Base-by-base conservation (phyloP, 805 yeast species). In the Lipomyces mesembrius region DNA sequence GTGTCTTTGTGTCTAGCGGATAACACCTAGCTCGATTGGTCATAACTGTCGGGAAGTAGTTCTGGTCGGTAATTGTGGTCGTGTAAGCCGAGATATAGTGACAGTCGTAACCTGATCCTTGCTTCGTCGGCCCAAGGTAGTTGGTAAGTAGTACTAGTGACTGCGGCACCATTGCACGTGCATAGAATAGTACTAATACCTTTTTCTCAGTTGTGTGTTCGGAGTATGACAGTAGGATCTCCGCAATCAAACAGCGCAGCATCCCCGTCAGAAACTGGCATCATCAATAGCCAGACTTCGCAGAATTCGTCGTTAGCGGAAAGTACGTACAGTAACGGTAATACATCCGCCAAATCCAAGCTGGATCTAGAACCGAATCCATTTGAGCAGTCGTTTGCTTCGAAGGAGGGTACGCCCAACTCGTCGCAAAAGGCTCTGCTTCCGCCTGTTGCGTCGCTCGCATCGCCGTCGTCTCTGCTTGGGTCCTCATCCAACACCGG, bases 361-460 rank as follows among this genome's bases (percentile, higher is more conserved):
- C 85, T 91, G 74, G 94, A 89, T 68, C 81, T 92, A 66, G 99
- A 95, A 77, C 97, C 95, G 9, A 94, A 94, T 74, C 98, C 98
- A 3, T 94, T 94, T 76, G 99, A 94, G 78, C 90, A 89, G 77
- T 90, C 97, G 60, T 94, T 94, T 80, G 97, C 95, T n/a, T 79
- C 87, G 2, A 87, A 86, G 57, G 65, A 64, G 55, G 66, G 67
- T 57, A 35, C 63, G 49, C 61, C 65, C 62, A 34, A 32, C 57
- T 39, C 66, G 58, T 58, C 61, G 59, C 58, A 65, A 22, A 66
- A 62, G 64, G 59, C 63, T 12, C 53, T 71, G 61, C 70, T 69
- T 51, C 74, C 72, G 55, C 71, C 73, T 8, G 72, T 71, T 20
- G 71, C 73, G 14, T 37, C 72, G 17, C 63, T 71, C 34, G 68